Conservation (phyloP, 345 rosid species). For the Sonneratia alba region DNA sequence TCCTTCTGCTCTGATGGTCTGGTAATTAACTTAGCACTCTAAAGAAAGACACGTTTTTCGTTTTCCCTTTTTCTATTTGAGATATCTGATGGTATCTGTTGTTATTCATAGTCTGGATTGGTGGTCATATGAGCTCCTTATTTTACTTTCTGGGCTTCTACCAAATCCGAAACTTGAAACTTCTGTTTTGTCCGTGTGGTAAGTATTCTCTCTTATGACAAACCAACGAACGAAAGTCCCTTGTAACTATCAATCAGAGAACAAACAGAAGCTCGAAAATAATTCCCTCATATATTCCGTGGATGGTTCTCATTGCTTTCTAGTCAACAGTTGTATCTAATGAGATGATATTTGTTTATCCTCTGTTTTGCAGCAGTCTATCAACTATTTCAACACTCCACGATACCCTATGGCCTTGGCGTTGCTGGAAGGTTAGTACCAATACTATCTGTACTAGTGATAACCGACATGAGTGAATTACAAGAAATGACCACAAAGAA, state of each 20-base stretch:
- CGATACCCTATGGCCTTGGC: conserved; percentile 54
- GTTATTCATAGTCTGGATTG: conserved; percentile 55
- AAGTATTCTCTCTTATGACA: neutral
- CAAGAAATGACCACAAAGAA: neutral
- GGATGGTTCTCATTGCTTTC: neutral
- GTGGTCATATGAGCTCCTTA: conserved; percentile 81
- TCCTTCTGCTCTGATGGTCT: conserved; percentile 36
- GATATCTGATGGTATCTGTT: neutral
- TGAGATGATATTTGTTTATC: neutral
- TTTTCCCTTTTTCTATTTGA: neutral
- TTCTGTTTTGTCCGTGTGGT: conserved; percentile 77
- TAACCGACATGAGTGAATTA: neutral
- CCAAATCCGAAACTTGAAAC: conserved; percentile 81
- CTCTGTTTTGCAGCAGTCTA: conserved; percentile 29
- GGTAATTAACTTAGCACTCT: conserved; percentile 14
- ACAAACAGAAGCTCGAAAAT: neutral
- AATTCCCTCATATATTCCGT: neutral
- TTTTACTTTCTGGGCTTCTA: conserved; percentile 58
- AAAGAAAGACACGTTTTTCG: neutral
- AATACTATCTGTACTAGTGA: neutral
- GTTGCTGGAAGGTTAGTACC: conserved; percentile 52
- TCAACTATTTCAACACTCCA: conserved; percentile 34
- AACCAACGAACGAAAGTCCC: neutral
- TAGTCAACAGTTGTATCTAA: neutral
- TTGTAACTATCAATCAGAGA: neutral